Conservation (phyloP, 208 protist genomes). For the Crithidia thermophila region DNA sequence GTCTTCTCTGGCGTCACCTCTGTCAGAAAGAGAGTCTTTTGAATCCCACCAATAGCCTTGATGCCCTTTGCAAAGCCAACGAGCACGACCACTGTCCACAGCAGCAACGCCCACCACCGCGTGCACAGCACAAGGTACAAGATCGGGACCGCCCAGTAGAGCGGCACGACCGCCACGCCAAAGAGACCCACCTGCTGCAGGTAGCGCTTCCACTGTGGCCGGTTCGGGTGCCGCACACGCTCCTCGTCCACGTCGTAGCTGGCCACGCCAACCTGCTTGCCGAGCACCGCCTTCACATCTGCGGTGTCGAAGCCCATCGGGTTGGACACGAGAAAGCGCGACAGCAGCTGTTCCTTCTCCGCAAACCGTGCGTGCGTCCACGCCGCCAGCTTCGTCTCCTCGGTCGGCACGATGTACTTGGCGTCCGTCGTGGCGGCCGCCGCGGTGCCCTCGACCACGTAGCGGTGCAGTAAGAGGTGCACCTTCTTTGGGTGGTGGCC, state of each 20-base stretch:
- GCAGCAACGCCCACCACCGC: constrained; percentile 15
- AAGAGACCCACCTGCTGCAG: constrained; percentile 28
- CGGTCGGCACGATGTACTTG: constrained; percentile 34
- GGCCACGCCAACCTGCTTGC: constrained; percentile 46
- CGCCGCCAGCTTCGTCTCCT: constrained; percentile 41
- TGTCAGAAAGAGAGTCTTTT: constrained; percentile 25
- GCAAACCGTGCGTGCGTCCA: constrained; percentile 82
- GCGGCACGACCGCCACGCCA: constrained; percentile 8
- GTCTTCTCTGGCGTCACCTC: constrained; percentile 20
- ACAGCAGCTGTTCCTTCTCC: constrained; percentile 84
- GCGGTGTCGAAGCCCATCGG: constrained; percentile 66
- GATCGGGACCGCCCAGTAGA: constrained; percentile 22
- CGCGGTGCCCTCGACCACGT: constrained; percentile 34
- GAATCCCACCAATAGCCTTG: constrained; percentile 18
- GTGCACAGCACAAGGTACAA: constrained; percentile 28
- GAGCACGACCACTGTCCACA: constrained; percentile 19
- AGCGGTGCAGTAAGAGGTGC: constrained; percentile 68
- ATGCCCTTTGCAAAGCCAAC: constrained; percentile 6
- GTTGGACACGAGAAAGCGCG: constrained; percentile 64
- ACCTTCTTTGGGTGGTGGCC: constrained; percentile 70
- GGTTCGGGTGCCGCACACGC: constrained; percentile 21
- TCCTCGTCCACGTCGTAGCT: constrained; percentile 61
- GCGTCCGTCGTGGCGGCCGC: constrained; percentile 10
- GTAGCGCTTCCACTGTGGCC: constrained; percentile 23
- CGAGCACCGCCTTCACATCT: constrained; percentile 60